Evolutionary conservation across 768 basidiomycete species (phyloP).

Genomic region (Pulveroboletus sp.): DNA sequence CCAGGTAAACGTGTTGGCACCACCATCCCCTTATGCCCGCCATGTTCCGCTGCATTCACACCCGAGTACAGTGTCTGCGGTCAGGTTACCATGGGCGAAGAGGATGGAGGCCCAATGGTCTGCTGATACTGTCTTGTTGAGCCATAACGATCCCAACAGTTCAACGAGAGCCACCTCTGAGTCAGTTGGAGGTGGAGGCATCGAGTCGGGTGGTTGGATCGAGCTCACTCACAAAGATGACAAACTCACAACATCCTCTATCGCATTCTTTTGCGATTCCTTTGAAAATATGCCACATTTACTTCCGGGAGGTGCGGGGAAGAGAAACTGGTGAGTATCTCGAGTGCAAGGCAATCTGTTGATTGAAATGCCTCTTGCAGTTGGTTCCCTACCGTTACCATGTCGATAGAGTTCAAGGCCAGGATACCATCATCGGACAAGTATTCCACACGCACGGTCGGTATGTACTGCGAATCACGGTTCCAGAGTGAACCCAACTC

Average conservation of each 20-base stretch:
- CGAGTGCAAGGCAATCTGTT: neutral
- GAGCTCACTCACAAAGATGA: constrained; percentile 46
- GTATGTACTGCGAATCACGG: constrained; percentile 49
- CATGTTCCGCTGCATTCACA: constrained; percentile 56
- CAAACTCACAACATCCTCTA: constrained; percentile 42
- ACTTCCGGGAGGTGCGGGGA: constrained; percentile 43
- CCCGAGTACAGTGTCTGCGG: constrained; percentile 40
- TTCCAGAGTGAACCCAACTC: constrained; percentile 55
- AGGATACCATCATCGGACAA: constrained; percentile 46
- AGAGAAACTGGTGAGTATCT: constrained; percentile 14
- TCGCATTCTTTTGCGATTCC: constrained; percentile 59
- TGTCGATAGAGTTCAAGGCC: constrained; percentile 62
- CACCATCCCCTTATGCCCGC: constrained; percentile 57
- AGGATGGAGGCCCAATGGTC: constrained; percentile 34
- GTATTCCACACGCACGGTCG: constrained; percentile 53
- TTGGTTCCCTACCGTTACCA: constrained; percentile 63
- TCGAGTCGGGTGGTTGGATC: constrained; percentile 59
- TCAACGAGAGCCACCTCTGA: constrained; percentile 35
- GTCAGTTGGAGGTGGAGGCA: constrained; percentile 50
- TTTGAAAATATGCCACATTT: constrained; percentile 46
- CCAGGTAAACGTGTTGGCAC: constrained; percentile 31
- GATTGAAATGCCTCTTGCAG: constrained; percentile 33
- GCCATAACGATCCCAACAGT: constrained; percentile 40
- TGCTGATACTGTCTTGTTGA: too few relatives aligned
- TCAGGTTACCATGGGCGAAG: constrained; percentile 35